Evolutionary conservation across 208 protist species (phyloP).

Genomic region (Leptomonas pyrrhocoris): DNA sequence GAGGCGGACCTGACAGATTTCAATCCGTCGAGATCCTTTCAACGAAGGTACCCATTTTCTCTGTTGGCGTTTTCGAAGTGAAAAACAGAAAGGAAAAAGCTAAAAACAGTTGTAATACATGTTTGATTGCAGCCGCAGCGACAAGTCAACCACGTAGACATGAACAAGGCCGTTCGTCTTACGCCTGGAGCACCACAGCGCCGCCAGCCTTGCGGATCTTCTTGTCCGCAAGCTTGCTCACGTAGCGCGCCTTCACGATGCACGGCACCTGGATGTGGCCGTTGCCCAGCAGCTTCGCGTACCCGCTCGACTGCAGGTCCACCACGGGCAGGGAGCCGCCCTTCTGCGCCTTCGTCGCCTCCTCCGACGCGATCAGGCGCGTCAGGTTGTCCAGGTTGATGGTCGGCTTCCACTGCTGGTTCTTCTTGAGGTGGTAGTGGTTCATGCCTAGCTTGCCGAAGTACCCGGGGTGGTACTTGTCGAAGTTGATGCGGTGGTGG

Average conservation of each 20-base stretch:
- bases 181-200: slow-evolving; percentile 95
- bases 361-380: slow-evolving; percentile 96
- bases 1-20: too few species aligned
- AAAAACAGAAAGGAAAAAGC: slow-evolving; percentile 4
- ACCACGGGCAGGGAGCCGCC: slow-evolving; percentile 97
- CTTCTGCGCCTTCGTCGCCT: slow-evolving; percentile 75
- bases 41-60: too few species aligned
- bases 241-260: slow-evolving; percentile 99
- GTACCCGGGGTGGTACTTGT: slow-evolving; percentile 99
- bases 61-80: slow-evolving; percentile 3
- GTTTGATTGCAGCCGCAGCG: slow-evolving; percentile 14
- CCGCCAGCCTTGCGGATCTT: slow-evolving; percentile 99
- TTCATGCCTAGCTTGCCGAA: slow-evolving; percentile 99
- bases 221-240: slow-evolving; percentile 98
- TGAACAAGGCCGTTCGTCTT: slow-evolving; percentile 1
- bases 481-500: slow-evolving; percentile 99
- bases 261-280: slow-evolving; percentile 98
- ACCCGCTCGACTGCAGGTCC: slow-evolving; percentile 96
- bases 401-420: slow-evolving; percentile 94
- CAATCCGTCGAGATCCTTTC: background rate
- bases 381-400: slow-evolving; percentile 99
- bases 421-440: slow-evolving; percentile 95
- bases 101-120: slow-evolving; percentile 16
- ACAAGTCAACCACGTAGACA: slow-evolving; percentile 2
- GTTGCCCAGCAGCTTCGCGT: slow-evolving; percentile 99